Evolutionary conservation across 2,329 filamentous ascomycete species (phyloP), one percentile per base, ranked within the genome.

Genomic region (Leptographium lundbergii): DNA sequence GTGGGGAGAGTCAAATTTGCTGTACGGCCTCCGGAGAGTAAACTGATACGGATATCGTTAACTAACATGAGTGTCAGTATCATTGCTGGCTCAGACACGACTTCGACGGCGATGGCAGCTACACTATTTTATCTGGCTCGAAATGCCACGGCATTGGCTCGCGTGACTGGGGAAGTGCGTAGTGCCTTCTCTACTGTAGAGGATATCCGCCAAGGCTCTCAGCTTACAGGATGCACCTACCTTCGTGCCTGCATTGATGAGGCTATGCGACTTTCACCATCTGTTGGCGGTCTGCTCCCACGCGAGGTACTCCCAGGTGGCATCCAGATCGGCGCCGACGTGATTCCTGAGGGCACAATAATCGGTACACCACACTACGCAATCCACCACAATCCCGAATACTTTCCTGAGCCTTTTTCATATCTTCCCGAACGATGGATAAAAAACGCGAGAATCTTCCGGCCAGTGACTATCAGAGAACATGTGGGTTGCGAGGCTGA

Each of bases 51-150:
- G 14, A 17, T 17, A 19, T 7, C 24, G 51, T 19, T 34, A 24
- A 54, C 51, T 7, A 19, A 29, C 39, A 29, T 36, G 5, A 17
- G 7, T 5, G 42, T 10, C 39, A 80, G 77, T 10, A 86, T 88
- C 73, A 86, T 87, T 63, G 85, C 84, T 11, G 85, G 85, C 36
- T 85, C 84, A 32, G 86, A 89, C 67, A 89, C 86, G 0, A 88
- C 85, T 1, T 86, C 84, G 0, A 88, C 84, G 1, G 83, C 84
- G 70, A 74, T 84, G 77, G 79, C 82, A 4, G 79, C 81, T 1
- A 82, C 81, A 0, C 65, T 85, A 13, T 86, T 85, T 71, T 85
- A 86, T 69, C 78, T 86, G 22, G 76, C 77, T 36, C 80, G 80
- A 59, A 76, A 75, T 70, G 72, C 76, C 0, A 65, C 67, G 0